These are phyloP conservation scores for Echium plantagineum DNA, from an alignment of 257 asterid genomes.

Conservation along the genomic window DNA sequence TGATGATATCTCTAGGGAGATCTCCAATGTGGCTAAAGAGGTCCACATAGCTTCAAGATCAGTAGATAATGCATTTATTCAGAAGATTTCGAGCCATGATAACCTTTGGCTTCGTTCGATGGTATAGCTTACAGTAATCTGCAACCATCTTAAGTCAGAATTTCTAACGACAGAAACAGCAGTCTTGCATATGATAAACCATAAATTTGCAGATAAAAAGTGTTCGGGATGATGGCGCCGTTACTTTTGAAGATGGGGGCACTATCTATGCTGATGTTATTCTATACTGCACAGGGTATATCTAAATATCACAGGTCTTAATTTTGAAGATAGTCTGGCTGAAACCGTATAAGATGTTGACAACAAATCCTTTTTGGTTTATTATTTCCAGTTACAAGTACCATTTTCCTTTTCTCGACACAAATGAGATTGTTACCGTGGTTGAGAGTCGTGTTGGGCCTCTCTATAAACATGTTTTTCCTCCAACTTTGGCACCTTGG, in stretches of 20 bases:
- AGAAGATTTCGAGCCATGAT: conserved; percentile 46
- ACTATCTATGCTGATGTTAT: conserved; percentile 47
- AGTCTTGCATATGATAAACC: conserved; percentile 6
- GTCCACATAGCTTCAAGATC: conserved; percentile 80
- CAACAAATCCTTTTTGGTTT: neutral
- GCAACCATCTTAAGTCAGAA: neutral
- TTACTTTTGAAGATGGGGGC: conserved; percentile 52
- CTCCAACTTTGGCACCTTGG: conserved; percentile 72
- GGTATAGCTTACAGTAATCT: conserved; percentile 34
- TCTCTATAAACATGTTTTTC: conserved; percentile 75
- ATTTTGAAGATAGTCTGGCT: conserved; percentile 1
- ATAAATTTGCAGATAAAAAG: conserved; percentile 40
- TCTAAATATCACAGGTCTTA: neutral
- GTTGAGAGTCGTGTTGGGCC: conserved; percentile 88
- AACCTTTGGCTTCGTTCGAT: conserved; percentile 64
- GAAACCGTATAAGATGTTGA: conserved; percentile 1
- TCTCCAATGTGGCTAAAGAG: conserved; percentile 68
- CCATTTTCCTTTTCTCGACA: conserved; percentile 79
- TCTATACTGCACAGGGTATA: conserved; percentile 94
- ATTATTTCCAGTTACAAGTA: conserved; percentile 53
- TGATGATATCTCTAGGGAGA: conserved; percentile 71
- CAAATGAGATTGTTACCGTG: conserved; percentile 51
- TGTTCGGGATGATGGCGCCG: conserved; percentile 48
- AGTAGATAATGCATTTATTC: conserved; percentile 18
- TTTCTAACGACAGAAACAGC: neutral